Base-by-base conservation (phyloP, 2,329 filamentous ascomycete genomes). In the Xylaria polymorpha region DNA sequence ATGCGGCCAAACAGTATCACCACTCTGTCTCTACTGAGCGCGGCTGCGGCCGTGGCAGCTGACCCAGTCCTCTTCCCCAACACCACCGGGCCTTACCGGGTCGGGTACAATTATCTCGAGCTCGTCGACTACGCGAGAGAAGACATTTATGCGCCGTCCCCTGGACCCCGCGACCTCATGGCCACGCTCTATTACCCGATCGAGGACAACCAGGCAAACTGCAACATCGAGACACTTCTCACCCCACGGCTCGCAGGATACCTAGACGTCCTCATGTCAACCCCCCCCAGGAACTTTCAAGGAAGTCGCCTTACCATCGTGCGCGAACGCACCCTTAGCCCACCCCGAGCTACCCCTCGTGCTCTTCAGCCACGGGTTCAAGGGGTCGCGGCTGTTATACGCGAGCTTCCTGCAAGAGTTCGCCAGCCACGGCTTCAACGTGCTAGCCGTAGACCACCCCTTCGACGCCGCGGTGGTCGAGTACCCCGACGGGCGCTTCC, bases 311-410 rank as follows among this genome's bases (percentile, higher is more conserved):
- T 29, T 61, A n/a, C 64, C 58, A 46, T 50, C 57, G 1, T 69
- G 58, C 37, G 39, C 29, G 14, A 37, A 62, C 12, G 62, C 62
- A 3, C 50, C 62, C 39, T 6, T 69, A 4, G 57, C 67, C 5
- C 43, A 4, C 4, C 62, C 67, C 22, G 67, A 69, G 0, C 29
- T 69, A 0, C 62, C 67, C n/a, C 51, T 69, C 4, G 46, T 69
- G 14, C 29, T 69, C 8, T 66, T 69, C 50, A 66, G 67, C 25
- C 67, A 50, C 20, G 67, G 67, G 10, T 69, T 39, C 20, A 62
- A 32, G 22, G 58, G 62, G 0, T 69, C 67, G 0, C 22, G 67
- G 18, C 62, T 66, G 9, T n/a, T 66, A 20, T 66, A 69, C 12
- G 22, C 62, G 2, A 62, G 41, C 0, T 57, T 57, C 43, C 48